Conservation (phyloP, 1,284 basidiomycete species). For the Macrocystidia cucumis region DNA sequence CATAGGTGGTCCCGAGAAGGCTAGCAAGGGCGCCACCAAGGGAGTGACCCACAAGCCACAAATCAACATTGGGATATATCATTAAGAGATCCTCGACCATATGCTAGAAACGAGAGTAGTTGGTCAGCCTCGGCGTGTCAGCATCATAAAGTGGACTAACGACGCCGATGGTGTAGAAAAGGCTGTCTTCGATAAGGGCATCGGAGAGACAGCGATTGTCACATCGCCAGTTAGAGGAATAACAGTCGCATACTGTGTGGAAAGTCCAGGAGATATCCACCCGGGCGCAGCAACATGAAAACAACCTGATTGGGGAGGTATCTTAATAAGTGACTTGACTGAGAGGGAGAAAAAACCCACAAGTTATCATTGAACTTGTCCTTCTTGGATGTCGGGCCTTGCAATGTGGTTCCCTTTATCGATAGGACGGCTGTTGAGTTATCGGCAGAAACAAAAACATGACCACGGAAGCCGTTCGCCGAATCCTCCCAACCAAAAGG, state of each 20-base stretch:
- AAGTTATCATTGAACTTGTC: constrained; percentile 98
- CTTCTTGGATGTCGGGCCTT: constrained; percentile 82
- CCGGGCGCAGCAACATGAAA: constrained; percentile 95
- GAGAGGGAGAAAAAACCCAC: constrained; percentile 13
- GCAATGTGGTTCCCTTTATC: constrained; percentile 88
- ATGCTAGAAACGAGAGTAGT: constrained; percentile 31
- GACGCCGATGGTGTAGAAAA: constrained; percentile 85
- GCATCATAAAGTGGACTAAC: constrained; percentile 33
- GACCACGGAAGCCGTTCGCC: constrained; percentile 81
- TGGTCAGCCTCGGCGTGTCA: background rate
- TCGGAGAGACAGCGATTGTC: constrained; percentile 78
- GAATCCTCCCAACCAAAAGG: constrained; percentile 91
- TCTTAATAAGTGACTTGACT: background rate
- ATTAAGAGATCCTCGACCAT: constrained; percentile 77
- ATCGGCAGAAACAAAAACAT: constrained; percentile 76
- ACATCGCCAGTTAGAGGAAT: constrained; percentile 63
- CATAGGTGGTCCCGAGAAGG: constrained; percentile 88
- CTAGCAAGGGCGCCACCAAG: constrained; percentile 87
- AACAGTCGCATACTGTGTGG: constrained; percentile 88
- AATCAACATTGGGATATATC: constrained; percentile 78
- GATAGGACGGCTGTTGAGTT: constrained; percentile 85
- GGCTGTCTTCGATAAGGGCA: constrained; percentile 81
- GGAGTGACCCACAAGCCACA: constrained; percentile 90
- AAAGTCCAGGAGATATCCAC: constrained; percentile 86
- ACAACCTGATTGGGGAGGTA: constrained; percentile 38